These are phyloP conservation scores for Trametes sp. DNA, from an alignment of 1,284 basidiomycete genomes.

Conservation along the genomic window DNA sequence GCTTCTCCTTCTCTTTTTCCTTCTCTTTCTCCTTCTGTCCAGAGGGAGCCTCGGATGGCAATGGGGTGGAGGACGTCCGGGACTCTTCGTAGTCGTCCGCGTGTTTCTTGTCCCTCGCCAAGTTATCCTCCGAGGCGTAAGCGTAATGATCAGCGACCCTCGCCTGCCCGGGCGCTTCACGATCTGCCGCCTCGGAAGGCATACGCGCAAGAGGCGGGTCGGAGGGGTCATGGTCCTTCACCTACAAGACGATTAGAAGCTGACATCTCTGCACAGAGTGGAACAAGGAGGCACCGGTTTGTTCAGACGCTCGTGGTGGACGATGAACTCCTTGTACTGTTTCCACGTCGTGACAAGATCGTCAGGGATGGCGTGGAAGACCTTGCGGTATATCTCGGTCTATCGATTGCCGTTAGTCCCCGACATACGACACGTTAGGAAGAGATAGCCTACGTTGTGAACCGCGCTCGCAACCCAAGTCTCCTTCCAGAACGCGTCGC, in stretches of 20 bases:
- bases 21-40: constrained; percentile 36
- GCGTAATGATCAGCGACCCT: constrained; percentile 26
- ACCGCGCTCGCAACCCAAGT: constrained; percentile 87
- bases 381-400: constrained; percentile 94
- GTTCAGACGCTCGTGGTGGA: constrained; percentile 78
- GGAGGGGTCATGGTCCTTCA: constrained; percentile 51
- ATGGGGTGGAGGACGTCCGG: constrained; percentile 18
- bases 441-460: constrained; percentile 72
- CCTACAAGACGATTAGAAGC: too few relatives aligned
- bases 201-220: constrained; percentile 60
- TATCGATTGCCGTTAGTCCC: constrained; percentile 42
- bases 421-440: constrained; percentile 6
- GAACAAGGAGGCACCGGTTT: too few relatives aligned
- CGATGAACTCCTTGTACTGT: constrained; percentile 87
- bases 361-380: constrained; percentile 92
- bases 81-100: constrained; percentile 29
- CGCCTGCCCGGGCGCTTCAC: constrained; percentile 43
- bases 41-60: constrained; percentile 22
- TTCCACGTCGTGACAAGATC: constrained; percentile 94
- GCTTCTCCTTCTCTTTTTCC: constrained; percentile 52
- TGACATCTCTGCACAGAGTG: too few relatives aligned
- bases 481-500: constrained; percentile 87
- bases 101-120: constrained; percentile 32
- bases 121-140: constrained; percentile 31
- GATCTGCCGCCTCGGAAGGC: constrained; percentile 65